These are phyloP conservation scores for Solanum pennellii DNA, from an alignment of 257 asterid genomes.

Conservation along the genomic window DNA sequence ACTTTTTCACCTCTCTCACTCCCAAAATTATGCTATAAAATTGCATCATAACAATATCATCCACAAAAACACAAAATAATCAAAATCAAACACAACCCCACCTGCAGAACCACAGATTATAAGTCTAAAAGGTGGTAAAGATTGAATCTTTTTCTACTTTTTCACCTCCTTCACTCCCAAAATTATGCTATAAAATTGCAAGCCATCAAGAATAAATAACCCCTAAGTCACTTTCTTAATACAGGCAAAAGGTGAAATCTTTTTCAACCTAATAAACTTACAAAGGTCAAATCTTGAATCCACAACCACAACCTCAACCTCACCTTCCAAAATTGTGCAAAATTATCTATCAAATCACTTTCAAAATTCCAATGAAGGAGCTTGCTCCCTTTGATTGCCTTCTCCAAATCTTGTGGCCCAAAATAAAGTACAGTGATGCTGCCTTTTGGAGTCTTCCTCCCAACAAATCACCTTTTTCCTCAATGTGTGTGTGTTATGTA, in stretches of 20 bases:
- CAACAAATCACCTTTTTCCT: neutral
- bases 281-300: conserved; percentile 9
- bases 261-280: conserved; percentile 6
- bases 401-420: conserved; percentile 30
- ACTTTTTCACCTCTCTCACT: neutral
- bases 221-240: neutral
- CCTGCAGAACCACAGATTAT: neutral
- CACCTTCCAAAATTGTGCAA: neutral
- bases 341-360: conserved; percentile 24
- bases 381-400: conserved; percentile 7
- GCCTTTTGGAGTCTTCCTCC: conserved; percentile 2
- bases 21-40: neutral
- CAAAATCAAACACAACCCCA: neutral
- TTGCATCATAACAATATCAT: neutral
- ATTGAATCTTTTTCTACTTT: neutral
- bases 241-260: neutral
- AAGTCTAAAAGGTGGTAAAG: neutral
- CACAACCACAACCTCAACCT: neutral
- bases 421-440: conserved; percentile 20
- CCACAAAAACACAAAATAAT: neutral
- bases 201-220: neutral
- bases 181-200: neutral
- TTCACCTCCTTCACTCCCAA: neutral
- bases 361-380: conserved; percentile 18
- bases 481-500: neutral